Evolutionary conservation across 2,329 filamentous ascomycete genomes (phyloP).

Genomic region (Gnomoniopsis sp.): DNA sequence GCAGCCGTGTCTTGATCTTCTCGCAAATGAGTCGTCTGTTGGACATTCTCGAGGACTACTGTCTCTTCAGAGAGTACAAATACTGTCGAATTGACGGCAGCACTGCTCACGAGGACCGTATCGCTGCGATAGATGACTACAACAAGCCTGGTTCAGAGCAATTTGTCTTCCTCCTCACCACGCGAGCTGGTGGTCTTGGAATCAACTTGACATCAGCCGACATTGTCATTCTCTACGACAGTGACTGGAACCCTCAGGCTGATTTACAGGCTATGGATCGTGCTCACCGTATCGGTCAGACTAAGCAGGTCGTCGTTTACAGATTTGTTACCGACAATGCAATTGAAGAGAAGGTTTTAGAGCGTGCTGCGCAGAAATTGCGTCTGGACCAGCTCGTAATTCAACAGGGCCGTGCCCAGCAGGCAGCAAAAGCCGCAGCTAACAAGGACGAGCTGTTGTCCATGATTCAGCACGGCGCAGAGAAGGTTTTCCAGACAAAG

Average conservation of each 20-base stretch:
- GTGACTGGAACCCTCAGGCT: constrained; percentile 98
- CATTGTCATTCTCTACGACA: constrained; percentile 94
- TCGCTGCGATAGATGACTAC: constrained; percentile 96
- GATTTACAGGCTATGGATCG: constrained; percentile 99
- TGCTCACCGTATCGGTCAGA: constrained; percentile 97
- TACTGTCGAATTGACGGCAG: constrained; percentile 98
- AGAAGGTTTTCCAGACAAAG: constrained; percentile 81
- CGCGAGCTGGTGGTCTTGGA: constrained; percentile 88
- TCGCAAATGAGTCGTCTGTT: constrained; percentile 98
- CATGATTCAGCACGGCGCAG: constrained; percentile 99
- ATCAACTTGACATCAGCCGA: constrained; percentile 96
- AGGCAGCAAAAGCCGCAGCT: constrained; percentile 82
- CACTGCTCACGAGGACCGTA: constrained; percentile 95
- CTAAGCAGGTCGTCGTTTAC: constrained; percentile 95
- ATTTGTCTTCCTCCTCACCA: constrained; percentile 93
- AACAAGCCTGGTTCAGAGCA: constrained; percentile 95
- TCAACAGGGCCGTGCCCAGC: constrained; percentile 91
- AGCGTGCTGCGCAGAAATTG: constrained; percentile 93
- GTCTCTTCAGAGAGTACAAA: constrained; percentile 88
- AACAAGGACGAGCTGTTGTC: constrained; percentile 94
- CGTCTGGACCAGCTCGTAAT: constrained; percentile 96
- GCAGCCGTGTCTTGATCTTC: constrained; percentile 96
- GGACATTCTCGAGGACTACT: constrained; percentile 97
- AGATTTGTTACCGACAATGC: constrained; percentile 97
- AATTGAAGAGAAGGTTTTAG: constrained; percentile 96